phyloP scores from a whole-genome alignment of 176 grass and related monocot genomes.

The Cenchrus purpureus region DNA sequence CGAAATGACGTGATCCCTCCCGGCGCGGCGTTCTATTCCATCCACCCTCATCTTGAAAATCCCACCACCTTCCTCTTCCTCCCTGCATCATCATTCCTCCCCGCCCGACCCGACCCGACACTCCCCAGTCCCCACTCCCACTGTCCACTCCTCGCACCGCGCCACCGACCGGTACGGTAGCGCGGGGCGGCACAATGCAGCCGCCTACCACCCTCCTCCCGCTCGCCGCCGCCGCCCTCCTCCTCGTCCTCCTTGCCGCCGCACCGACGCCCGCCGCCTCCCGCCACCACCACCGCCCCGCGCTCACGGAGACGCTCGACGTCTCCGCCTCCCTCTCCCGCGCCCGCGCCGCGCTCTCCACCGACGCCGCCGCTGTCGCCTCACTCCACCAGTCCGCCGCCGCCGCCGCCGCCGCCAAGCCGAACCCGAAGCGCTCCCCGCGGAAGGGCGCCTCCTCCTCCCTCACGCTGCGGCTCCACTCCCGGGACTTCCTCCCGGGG shows the following conservation, averaged over 20 bases:
- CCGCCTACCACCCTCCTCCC: conserved; percentile 11
- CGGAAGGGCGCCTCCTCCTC: background rate
- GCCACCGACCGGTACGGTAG: background rate
- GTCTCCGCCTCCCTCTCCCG: conserved; percentile 56
- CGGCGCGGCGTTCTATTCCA: background rate
- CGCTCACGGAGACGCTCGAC: conserved; percentile 58
- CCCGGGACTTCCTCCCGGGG: conserved; percentile 67
- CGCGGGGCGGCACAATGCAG: conserved; percentile 34
- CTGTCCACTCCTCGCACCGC: background rate
- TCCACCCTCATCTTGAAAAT: conserved; percentile 41
- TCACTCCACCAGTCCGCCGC: conserved; percentile 48
- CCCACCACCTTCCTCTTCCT: background rate
- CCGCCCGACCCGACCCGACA: background rate
- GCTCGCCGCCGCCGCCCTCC: background rate
- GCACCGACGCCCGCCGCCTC: background rate
- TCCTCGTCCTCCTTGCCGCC: conserved; percentile 12
- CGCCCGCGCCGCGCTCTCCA: conserved; percentile 62
- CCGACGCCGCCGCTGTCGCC: conserved; percentile 6
- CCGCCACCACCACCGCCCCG: conserved; percentile 19
- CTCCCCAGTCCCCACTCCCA: conserved; percentile 9
- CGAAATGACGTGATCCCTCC: conserved; percentile 2
- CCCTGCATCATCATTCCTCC: background rate
- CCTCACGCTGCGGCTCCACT: conserved; percentile 58
- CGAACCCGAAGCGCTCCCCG: background rate
- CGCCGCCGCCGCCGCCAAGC: background rate